Percentiles rank a stretch among this genome's conserved stretches.
Evolutionary conservation across 345 rosid genomes (phyloP).

Genomic region (Eucalyptus erythrocorys): DNA sequence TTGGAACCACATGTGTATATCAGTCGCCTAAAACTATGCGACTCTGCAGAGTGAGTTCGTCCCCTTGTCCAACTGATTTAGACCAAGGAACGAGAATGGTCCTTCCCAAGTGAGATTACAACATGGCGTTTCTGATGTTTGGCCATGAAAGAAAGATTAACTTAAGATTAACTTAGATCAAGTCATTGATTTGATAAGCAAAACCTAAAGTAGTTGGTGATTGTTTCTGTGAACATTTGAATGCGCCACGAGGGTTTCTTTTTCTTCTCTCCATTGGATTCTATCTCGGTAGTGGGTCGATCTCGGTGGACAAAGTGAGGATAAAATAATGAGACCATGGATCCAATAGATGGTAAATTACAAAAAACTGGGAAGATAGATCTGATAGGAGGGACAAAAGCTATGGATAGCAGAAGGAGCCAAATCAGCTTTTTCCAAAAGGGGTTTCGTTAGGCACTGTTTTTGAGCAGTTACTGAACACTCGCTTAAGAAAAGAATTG

Average conservation of each 20-base stretch:
- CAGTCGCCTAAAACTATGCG: not conserved
- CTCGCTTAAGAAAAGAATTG: not conserved
- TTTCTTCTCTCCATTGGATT: not conserved
- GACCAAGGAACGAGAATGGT: not conserved
- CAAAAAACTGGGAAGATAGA: not conserved
- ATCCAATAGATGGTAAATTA: not conserved
- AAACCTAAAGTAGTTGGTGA: not conserved
- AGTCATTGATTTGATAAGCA: not conserved
- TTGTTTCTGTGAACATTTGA: not conserved
- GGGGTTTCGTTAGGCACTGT: not conserved
- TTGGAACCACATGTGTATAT: not conserved
- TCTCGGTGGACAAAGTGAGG: not conserved
- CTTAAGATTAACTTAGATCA: not conserved
- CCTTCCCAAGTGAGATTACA: not conserved
- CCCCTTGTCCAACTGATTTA: not conserved
- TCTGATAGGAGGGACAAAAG: conserved; percentile 7
- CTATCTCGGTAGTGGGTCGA: not conserved
- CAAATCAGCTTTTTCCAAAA: not conserved
- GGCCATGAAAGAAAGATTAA: not conserved
- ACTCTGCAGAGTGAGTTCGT: not conserved
- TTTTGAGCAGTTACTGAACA: not conserved
- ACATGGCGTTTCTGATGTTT: not conserved
- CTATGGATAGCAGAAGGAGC: conserved; percentile 14
- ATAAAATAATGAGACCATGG: not conserved
- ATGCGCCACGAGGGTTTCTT: not conserved